phyloP scores from a whole-genome alignment of 2,329 filamentous ascomycete species.

The Trichoderma aggressivum region DNA sequence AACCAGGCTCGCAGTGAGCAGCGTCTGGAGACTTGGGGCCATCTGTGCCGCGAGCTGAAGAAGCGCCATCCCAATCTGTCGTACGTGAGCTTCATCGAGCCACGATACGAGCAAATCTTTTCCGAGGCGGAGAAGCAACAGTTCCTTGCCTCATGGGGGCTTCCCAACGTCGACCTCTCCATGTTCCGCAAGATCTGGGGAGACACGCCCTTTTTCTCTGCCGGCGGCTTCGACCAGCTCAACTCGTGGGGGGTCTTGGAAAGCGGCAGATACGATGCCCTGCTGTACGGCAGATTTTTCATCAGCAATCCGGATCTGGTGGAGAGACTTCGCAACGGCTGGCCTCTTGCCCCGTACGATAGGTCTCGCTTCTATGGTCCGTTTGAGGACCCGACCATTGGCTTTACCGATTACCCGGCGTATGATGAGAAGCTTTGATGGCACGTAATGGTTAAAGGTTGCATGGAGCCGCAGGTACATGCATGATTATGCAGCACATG shows the following conservation, averaged over 20 bases:
- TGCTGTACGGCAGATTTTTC: conserved; percentile 47
- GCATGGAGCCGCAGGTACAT: not conserved
- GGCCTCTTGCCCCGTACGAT: conserved; percentile 41
- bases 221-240: conserved; percentile 50
- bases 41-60: conserved; percentile 49
- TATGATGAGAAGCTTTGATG: not conserved
- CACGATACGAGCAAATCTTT: conserved; percentile 52
- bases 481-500: not conserved
- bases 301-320: conserved; percentile 49
- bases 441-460: not conserved
- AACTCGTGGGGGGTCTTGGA: conserved; percentile 46
- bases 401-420: conserved; percentile 36
- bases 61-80: conserved; percentile 40
- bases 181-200: conserved; percentile 50
- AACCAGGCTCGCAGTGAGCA: conserved; percentile 50
- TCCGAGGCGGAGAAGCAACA: conserved; percentile 46
- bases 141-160: conserved; percentile 47
- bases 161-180: conserved; percentile 43
- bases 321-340: conserved; percentile 39
- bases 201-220: conserved; percentile 52
- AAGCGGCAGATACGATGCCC: conserved; percentile 44
- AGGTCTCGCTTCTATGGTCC: conserved; percentile 43
- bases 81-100: conserved; percentile 56
- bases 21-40: conserved; percentile 51
- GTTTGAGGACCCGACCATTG: conserved; percentile 32